Evolutionary conservation across 2,329 filamentous ascomycete species (phyloP).

Genomic region (Ophioceras dolichostomum): DNA sequence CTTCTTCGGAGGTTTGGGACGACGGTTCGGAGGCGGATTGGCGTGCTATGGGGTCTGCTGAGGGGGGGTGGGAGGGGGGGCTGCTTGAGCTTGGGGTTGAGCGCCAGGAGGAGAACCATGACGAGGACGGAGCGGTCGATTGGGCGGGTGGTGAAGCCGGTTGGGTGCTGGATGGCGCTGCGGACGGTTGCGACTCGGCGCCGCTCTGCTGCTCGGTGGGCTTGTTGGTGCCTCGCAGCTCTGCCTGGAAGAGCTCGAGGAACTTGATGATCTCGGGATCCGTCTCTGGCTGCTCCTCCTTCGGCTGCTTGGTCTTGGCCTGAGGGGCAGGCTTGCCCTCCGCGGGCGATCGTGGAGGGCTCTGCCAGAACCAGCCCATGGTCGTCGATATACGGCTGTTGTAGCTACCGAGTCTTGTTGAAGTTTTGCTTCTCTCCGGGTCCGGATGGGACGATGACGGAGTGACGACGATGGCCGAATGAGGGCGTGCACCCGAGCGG

Average conservation of each 20-base stretch:
- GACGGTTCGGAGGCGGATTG: conserved; percentile 4
- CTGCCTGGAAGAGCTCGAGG: conserved; percentile 30
- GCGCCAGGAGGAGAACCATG: conserved; percentile 12
- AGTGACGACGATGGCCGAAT: no score
- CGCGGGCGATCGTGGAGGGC: conserved; percentile 17
- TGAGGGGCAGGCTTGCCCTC: conserved; percentile 3
- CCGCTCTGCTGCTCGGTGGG: neutral
- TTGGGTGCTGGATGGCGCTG: conserved; percentile 16
- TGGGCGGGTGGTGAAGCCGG: conserved; percentile 8
- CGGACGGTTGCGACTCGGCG: conserved; percentile 10
- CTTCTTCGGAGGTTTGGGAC: neutral
- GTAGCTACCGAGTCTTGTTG: no score
- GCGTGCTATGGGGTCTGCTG: conserved; percentile 7
- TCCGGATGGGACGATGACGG: no score
- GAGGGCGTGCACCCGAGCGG: no score
- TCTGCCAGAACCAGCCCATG: conserved; percentile 54
- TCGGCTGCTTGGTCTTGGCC: neutral
- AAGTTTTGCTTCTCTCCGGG: no score
- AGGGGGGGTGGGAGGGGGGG: conserved; percentile 14
- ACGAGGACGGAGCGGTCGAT: conserved; percentile 8
- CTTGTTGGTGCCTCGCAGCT: conserved; percentile 13
- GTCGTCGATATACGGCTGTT: no score
- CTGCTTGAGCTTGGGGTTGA: conserved; percentile 6
- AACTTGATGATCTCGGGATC: conserved; percentile 45
- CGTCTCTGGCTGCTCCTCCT: conserved; percentile 9